These are phyloP conservation scores for Linnemannia zychae DNA, from an alignment of 192 early-diverging fungal genomes.

Conservation along the genomic window DNA sequence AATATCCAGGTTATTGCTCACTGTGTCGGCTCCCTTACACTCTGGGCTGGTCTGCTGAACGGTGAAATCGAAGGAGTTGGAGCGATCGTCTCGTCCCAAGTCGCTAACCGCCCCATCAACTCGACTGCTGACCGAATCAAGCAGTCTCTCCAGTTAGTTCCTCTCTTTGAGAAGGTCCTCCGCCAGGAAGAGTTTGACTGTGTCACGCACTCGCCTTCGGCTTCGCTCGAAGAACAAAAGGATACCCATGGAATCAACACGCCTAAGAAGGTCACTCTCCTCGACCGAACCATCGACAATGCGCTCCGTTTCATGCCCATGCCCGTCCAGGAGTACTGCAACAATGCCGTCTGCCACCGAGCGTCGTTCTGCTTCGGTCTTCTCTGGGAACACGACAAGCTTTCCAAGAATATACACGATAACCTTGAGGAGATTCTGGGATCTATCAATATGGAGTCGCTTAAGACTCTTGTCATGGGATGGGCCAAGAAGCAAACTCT, in stretches of 20 bases:
- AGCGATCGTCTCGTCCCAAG: constrained; percentile 48
- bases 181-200: constrained; percentile 37
- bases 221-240: constrained; percentile 3
- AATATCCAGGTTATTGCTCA: constrained; percentile 60
- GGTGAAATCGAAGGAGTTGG: constrained; percentile 61
- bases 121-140: constrained; percentile 48
- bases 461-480: constrained; percentile 31
- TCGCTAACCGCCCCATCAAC: constrained; percentile 35
- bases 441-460: constrained; percentile 47
- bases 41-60: constrained; percentile 59
- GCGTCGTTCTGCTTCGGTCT: constrained; percentile 51
- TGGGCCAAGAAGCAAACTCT: constrained; percentile 39
- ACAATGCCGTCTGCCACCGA: constrained; percentile 55
- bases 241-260: background rate
- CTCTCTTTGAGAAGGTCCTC: constrained; percentile 46
- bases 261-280: constrained; percentile 25
- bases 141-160: constrained; percentile 41
- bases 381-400: constrained; percentile 56
- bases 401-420: constrained; percentile 56
- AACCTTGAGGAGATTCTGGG: constrained; percentile 50
- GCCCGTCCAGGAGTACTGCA: constrained; percentile 50
- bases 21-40: constrained; percentile 56
- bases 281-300: constrained; percentile 48
- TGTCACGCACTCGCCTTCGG: constrained; percentile 26
- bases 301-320: constrained; percentile 53